Evolutionary conservation across 768 basidiomycete species (phyloP).

Genomic region (Amanita brunnescens): DNA sequence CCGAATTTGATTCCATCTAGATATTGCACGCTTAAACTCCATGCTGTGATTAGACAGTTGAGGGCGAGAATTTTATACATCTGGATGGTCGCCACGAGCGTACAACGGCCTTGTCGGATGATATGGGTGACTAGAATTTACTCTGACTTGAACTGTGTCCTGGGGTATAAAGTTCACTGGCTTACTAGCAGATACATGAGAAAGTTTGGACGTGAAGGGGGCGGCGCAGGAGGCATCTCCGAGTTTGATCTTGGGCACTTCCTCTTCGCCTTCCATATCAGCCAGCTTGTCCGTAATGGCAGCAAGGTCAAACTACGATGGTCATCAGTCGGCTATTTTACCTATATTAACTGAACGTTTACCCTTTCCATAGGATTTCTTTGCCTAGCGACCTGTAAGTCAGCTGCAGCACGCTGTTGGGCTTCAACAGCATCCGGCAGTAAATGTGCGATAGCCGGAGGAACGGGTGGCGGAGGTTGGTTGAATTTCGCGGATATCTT

Average conservation of each 20-base stretch:
- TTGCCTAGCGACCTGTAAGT: constrained; percentile 56
- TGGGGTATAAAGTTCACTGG: neutral
- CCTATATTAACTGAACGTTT: constrained; percentile 9
- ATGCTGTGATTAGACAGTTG: constrained; percentile 98
- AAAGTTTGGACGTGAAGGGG: constrained; percentile 95
- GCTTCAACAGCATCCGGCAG: constrained; percentile 89
- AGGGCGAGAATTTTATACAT: constrained; percentile 99
- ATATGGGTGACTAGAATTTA: constrained; percentile 75
- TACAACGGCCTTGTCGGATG: constrained; percentile 97
- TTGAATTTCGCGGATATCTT: constrained; percentile 85
- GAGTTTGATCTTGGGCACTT: constrained; percentile 96
- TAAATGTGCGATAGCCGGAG: constrained; percentile 75
- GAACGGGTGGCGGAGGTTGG: constrained; percentile 91
- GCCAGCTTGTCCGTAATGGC: constrained; percentile 40
- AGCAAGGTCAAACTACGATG: constrained; percentile 23
- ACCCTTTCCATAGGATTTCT: constrained; percentile 91
- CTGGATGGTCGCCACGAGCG: constrained; percentile 95
- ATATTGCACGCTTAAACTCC: constrained; percentile 94
- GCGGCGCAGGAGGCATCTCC: constrained; percentile 99
- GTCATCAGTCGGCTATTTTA: constrained; percentile 2
- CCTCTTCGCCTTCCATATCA: constrained; percentile 90
- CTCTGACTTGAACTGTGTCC: constrained; percentile 2
- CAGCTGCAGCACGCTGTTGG: constrained; percentile 70
- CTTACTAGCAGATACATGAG: constrained; percentile 95
- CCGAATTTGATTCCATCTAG: constrained; percentile 99